Evolutionary conservation across 768 basidiomycete genomes (phyloP), one percentile per base, ranked within the genome.

Genomic region (Porphyrellus cyaneotinctus): DNA sequence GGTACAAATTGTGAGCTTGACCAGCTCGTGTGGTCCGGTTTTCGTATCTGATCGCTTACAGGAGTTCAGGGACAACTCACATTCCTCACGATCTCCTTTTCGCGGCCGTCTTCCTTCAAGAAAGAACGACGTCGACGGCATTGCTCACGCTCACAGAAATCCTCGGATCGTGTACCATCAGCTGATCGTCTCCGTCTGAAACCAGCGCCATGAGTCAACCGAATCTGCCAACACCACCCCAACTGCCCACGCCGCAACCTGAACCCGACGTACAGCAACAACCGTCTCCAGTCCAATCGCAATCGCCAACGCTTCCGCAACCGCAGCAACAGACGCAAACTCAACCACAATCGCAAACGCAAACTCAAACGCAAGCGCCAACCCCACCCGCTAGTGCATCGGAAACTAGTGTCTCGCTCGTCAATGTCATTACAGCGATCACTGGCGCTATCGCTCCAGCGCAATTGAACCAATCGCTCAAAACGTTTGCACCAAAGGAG

Each of bases 401-500:
- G 13, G 56, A 61, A 6, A 37, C 18, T 38, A 53, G 47, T 20
- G 45, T 62, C 14, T 70, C 73, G 18, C 69, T 79, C 18, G 72
- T 73, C 63, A 63, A 59, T n/a, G 71, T 78, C 52, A 57, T 81
- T 52, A 56, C 63, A 10, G 74, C 75, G 44, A 81, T 83, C 58
- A 80, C 78, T 2, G 71, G 72, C 5, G 62, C 76, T 0, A 69
- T 65, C 41, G 76, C 69, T 45, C 57, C 71, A 11, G 23, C 26
- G 1, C 66, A 71, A 0, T 61, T 84, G 33, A 76, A 77, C 56
- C 69, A 76, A 47, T 70, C 73, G 3, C 65, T 85, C 18, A 75
- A 75, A 56, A 72, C 59, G 43, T 72, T 73, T 14, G 71, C 79
- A 8, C 72, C 80, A 7, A 83, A 78, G 53, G 87, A 90, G 28